phyloP scores from a whole-genome alignment of 2,329 filamentous ascomycete species.

The Ophiostoma tasmaniense region DNA sequence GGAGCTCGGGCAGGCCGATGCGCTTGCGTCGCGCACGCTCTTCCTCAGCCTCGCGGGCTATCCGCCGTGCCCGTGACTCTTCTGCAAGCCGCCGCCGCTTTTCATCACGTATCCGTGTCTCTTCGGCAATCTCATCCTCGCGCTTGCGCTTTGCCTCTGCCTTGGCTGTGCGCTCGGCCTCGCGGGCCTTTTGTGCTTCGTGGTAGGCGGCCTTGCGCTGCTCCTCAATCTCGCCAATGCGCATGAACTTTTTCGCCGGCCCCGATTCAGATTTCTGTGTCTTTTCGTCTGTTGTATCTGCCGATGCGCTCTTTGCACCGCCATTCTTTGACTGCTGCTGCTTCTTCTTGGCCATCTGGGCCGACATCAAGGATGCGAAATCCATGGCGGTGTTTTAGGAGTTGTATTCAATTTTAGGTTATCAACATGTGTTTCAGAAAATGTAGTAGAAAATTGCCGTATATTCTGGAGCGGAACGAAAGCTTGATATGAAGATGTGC shows the following conservation, averaged over 20 bases:
- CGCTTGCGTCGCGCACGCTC: constrained; percentile 66
- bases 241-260: constrained; percentile 63
- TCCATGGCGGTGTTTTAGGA: constrained; percentile 56
- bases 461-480: neutral
- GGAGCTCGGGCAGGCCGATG: constrained; percentile 70
- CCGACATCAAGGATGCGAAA: constrained; percentile 87
- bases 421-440: neutral
- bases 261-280: constrained; percentile 22
- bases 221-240: constrained; percentile 78
- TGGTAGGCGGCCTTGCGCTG: constrained; percentile 71
- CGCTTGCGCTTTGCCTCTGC: constrained; percentile 73
- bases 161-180: constrained; percentile 61
- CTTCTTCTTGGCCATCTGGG: constrained; percentile 76
- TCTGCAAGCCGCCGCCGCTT: constrained; percentile 76
- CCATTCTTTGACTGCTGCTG: constrained; percentile 2
- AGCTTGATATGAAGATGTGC: neutral
- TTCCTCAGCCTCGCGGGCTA: constrained; percentile 65
- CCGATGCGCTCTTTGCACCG: neutral
- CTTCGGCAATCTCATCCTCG: constrained; percentile 74
- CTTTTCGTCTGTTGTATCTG: neutral
- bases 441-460: neutral
- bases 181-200: constrained; percentile 68
- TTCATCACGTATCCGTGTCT: constrained; percentile 63
- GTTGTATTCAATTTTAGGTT: neutral
- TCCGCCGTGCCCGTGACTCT: constrained; percentile 59